These are phyloP conservation scores for Exophiala aquamarina DNA, from an alignment of 2,329 filamentous ascomycete genomes.

Conservation along the genomic window DNA sequence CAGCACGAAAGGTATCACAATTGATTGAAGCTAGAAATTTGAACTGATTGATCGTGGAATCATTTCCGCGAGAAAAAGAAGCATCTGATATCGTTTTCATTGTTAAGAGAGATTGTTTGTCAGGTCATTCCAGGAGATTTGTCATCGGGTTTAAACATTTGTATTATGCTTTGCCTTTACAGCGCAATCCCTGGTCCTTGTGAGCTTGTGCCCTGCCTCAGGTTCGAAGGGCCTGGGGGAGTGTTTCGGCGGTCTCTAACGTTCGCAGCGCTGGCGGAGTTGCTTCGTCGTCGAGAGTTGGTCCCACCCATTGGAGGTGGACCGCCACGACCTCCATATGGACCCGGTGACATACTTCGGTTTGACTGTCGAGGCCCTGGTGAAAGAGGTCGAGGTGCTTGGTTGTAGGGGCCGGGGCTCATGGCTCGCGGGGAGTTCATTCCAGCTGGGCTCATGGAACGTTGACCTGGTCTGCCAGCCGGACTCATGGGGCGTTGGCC, in stretches of 20 bases:
- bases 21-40: no score
- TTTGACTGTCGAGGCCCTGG: conserved; percentile 47
- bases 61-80: no score
- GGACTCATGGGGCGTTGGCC: conserved; percentile 29
- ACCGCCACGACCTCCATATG: conserved; percentile 42
- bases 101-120: no score
- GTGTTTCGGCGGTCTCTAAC: conserved; percentile 43
- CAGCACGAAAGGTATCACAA: no score
- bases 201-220: conserved; percentile 17
- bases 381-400: conserved; percentile 45
- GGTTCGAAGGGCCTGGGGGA: conserved; percentile 28
- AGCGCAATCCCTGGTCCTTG: conserved; percentile 19
- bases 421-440: conserved; percentile 21
- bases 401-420: conserved; percentile 28
- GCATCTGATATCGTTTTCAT: no score
- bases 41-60: no score
- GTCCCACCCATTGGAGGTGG: conserved; percentile 41
- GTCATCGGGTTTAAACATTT: no score
- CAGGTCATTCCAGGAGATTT: no score
- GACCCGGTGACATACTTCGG: conserved; percentile 46
- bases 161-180: conserved; percentile 1
- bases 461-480: conserved; percentile 26
- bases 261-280: conserved; percentile 40
- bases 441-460: conserved; percentile 32
- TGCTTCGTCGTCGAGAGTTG: conserved; percentile 42